phyloP scores from a whole-genome alignment of 768 basidiomycete species.

The Pleurotus pulmonarius region DNA sequence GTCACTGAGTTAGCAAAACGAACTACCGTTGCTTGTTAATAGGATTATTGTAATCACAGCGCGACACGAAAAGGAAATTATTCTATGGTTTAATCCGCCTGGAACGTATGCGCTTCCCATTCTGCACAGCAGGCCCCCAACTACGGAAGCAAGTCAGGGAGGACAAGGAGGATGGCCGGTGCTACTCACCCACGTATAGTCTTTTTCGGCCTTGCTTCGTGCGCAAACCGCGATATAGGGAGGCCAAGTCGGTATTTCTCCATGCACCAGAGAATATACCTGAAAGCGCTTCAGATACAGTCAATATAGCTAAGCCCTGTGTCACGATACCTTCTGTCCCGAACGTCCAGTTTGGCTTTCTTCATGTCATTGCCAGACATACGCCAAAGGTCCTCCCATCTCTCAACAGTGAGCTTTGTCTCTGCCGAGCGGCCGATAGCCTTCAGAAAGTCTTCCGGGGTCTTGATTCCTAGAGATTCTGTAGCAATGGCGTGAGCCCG shows the following conservation, averaged over 20 bases:
- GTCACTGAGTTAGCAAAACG: no score
- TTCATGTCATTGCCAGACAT: slow-evolving; percentile 54
- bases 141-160: slow-evolving; percentile 28
- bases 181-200: slow-evolving; percentile 70
- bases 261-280: slow-evolving; percentile 85
- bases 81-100: slow-evolving; percentile 30
- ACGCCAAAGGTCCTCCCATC: slow-evolving; percentile 76
- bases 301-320: slow-evolving; percentile 2
- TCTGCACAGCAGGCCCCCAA: slow-evolving; percentile 72
- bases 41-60: no score
- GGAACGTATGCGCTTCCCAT: slow-evolving; percentile 73
- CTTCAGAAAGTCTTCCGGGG: slow-evolving; percentile 64
- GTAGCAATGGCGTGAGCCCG: background rate
- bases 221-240: slow-evolving; percentile 56
- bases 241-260: slow-evolving; percentile 66
- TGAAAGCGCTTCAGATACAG: slow-evolving; percentile 21
- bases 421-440: slow-evolving; percentile 70
- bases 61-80: no score
- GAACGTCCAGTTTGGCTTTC: slow-evolving; percentile 59
- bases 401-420: slow-evolving; percentile 56
- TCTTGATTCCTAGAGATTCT: slow-evolving; percentile 30
- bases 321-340: slow-evolving; percentile 63
- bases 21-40: no score
- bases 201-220: slow-evolving; percentile 67
- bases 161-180: background rate